Base-by-base conservation (phyloP, 2,329 filamentous ascomycete genomes). In the Volutella citrinella region DNA sequence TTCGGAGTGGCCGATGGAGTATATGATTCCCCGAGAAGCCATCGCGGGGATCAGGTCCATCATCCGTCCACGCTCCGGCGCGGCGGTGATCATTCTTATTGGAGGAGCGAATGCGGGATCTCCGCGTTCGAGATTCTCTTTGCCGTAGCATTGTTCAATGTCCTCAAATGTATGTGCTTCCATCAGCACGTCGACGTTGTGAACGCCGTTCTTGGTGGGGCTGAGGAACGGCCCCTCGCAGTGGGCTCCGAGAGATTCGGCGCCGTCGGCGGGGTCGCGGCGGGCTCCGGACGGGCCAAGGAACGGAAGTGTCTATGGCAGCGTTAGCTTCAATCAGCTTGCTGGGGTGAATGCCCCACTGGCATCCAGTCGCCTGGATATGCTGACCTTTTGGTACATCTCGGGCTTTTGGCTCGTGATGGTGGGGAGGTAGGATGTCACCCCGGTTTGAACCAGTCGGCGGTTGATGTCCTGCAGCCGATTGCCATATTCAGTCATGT, bases 151-250 rank as follows among this genome's bases (percentile, higher is more conserved):
- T 19, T 66, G 64, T 43, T 81, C 75, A 10, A 90, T 66, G 43
- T 89, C 84, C 10, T 70, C 57, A 38, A 90, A 75, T 17, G 71
- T 76, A 24, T 78, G 63, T 10, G 78, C 83, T 30, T 78, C 65
- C 24, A 72, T 78, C 27, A 95, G 72, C 12, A 93, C 84, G 36
- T 82, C 75, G 13, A 74, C 66, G 54, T 85, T 87, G 69, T 95
- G 90, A 22, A 94, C 83, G 31, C 90, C 90, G 54, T 95, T 94
- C 58, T 91, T 91, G 28, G 78, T 78, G 1, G 84, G 82, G 51
- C 70, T 87, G 35, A 96, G 72, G 63, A 96, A 96, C 0, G 90
- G 90, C 0, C 90, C 90, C 69, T 96, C 90, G 56, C 87, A 85
- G 55, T 96, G 90, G 4, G 89, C 89, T 19, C 90, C 90, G 11